Conservation (phyloP, 495 filamentous ascomycete species). For the Talaromyces borbonicus region DNA sequence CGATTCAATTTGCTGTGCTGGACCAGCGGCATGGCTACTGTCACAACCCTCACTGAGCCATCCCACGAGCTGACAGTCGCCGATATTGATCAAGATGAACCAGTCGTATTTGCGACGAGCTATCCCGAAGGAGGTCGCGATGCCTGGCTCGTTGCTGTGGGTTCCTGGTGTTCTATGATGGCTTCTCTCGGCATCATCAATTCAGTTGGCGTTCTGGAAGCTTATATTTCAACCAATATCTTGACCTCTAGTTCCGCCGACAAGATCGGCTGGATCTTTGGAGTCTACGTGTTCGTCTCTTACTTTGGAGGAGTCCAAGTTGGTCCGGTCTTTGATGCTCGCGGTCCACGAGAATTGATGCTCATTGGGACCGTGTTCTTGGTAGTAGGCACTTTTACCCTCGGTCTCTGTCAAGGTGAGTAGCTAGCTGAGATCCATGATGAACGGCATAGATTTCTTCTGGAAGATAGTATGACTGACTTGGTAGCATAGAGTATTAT, state of each 20-base stretch:
- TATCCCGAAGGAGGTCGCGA: constrained; percentile 58
- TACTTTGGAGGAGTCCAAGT: constrained; percentile 38
- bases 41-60: neutral
- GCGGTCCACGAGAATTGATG: constrained; percentile 13
- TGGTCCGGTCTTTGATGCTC: constrained; percentile 19
- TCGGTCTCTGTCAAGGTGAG: constrained; percentile 37
- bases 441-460: constrained; percentile 47
- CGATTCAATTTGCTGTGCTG: too few species aligned
- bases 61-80: neutral
- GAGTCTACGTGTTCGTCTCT: constrained; percentile 52
- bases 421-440: too few species aligned
- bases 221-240: constrained; percentile 45
- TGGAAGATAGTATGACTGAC: constrained; percentile 37
- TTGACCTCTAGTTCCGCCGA: constrained; percentile 45
- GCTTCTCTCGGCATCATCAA: constrained; percentile 60
- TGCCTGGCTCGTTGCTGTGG: constrained; percentile 58
- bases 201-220: constrained; percentile 55
- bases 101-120: neutral
- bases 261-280: constrained; percentile 65
- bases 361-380: constrained; percentile 23
- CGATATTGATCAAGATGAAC: neutral
- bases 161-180: constrained; percentile 53
- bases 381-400: constrained; percentile 40
- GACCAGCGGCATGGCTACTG: neutral
- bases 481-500: constrained; percentile 27